Conservation (phyloP, 2,329 filamentous ascomycete species). For the Fusarium xylarioides region DNA sequence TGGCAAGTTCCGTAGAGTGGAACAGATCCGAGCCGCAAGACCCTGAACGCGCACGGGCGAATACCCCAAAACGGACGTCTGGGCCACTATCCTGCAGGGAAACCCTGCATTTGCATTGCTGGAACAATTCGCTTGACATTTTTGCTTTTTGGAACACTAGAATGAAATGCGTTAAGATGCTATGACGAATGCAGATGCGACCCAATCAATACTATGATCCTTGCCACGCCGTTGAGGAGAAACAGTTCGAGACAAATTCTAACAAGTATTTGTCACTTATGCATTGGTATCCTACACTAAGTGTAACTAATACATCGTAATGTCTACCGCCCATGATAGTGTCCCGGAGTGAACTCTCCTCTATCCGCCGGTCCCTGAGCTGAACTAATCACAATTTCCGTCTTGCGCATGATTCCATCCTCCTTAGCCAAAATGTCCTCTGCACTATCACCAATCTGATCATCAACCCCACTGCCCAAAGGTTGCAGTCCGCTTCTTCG, state of each 20-base stretch:
- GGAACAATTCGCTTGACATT: not conserved
- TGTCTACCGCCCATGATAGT: not conserved
- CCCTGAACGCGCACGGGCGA: not conserved
- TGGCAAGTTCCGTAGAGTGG: not conserved
- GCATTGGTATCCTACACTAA: not conserved
- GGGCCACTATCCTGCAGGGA: not conserved
- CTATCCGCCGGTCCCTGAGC: not conserved
- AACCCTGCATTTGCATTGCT: not conserved
- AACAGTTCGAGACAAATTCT: not conserved
- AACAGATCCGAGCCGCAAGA: not conserved
- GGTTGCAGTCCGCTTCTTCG: constrained; percentile 32
- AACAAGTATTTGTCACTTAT: not conserved
- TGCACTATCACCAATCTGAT: constrained; percentile 16
- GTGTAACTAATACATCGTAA: not conserved
- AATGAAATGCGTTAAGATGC: not conserved
- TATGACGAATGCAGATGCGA: not conserved
- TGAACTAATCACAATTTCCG: constrained; percentile 15
- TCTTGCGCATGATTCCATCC: constrained; percentile 24
- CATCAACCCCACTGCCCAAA: constrained; percentile 23
- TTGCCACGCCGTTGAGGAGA: not conserved
- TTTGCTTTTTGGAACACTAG: not conserved
- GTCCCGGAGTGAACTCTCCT: not conserved
- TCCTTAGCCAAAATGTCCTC: constrained; percentile 17
- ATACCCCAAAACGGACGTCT: not conserved
- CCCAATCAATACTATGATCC: not conserved